Evolutionary conservation across 768 basidiomycete genomes (phyloP).

Genomic region (Pleurotus salmoneostramineus): DNA sequence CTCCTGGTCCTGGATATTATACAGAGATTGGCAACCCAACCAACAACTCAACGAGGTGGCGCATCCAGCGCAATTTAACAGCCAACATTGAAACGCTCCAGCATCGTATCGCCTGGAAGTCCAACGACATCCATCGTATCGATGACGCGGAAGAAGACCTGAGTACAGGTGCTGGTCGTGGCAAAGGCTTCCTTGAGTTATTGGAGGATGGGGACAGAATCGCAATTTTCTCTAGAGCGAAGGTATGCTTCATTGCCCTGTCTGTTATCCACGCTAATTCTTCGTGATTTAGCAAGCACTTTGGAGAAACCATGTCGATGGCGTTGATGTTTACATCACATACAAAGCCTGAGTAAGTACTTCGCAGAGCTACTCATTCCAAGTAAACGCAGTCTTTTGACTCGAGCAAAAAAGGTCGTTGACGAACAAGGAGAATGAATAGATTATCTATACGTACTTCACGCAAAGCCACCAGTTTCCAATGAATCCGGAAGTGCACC

Average conservation of each 20-base stretch:
- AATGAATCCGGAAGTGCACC: slow-evolving; percentile 34
- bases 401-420: no score
- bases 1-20: background rate
- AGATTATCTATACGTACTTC: background rate
- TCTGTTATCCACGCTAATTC: background rate
- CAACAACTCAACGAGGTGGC: background rate
- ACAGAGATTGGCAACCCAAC: background rate
- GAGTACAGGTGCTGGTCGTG: background rate
- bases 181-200: background rate
- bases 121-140: background rate
- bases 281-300: background rate
- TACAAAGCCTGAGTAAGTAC: background rate
- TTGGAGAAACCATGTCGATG: background rate
- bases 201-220: background rate
- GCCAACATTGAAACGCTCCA: background rate
- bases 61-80: background rate
- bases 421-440: no score
- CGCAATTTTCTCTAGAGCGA: background rate
- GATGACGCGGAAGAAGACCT: background rate
- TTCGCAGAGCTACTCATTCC: background rate
- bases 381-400: background rate
- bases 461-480: slow-evolving; percentile 32
- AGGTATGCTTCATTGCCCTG: background rate
- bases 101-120: background rate
- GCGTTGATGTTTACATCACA: background rate